Conservation (phyloP, 2,329 filamentous ascomycete genomes). For the Hypoxylon sp. region DNA sequence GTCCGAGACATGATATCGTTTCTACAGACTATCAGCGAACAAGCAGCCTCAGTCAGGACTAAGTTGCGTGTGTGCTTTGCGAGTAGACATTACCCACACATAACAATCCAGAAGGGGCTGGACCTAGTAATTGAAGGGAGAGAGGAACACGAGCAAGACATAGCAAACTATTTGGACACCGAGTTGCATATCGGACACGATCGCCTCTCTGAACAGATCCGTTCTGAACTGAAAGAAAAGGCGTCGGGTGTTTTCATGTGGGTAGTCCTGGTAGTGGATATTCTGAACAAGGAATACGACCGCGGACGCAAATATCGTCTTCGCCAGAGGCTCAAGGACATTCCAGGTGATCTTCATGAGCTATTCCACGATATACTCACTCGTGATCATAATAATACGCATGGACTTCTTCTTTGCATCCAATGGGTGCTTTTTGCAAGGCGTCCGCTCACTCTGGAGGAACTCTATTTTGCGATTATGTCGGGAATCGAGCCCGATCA, state of each 20-base stretch:
- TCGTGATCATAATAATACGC: conserved; percentile 60
- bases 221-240: conserved; percentile 54
- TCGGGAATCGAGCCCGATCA: conserved; percentile 44
- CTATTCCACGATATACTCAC: conserved; percentile 59
- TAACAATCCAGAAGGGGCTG: conserved; percentile 52
- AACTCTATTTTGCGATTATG: conserved; percentile 63
- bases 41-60: neutral
- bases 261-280: conserved; percentile 58
- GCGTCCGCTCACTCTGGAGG: conserved; percentile 58
- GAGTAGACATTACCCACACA: conserved; percentile 62
- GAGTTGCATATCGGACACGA: conserved; percentile 38
- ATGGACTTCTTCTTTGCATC: conserved; percentile 62
- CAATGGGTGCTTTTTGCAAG: conserved; percentile 68
- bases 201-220: conserved; percentile 35
- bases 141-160: conserved; percentile 24
- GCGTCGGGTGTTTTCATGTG: conserved; percentile 62
- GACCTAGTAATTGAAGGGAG: conserved; percentile 50
- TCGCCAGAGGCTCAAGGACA: conserved; percentile 52
- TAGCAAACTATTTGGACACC: neutral
- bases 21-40: conserved; percentile 29
- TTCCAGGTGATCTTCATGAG: conserved; percentile 9
- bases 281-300: conserved; percentile 56
- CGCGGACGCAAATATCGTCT: conserved; percentile 50
- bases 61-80: conserved; percentile 41
- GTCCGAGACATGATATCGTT: conserved; percentile 44